phyloP scores from a whole-genome alignment of 1,284 basidiomycete genomes.

The Cryptococcus amylolentus region DNA sequence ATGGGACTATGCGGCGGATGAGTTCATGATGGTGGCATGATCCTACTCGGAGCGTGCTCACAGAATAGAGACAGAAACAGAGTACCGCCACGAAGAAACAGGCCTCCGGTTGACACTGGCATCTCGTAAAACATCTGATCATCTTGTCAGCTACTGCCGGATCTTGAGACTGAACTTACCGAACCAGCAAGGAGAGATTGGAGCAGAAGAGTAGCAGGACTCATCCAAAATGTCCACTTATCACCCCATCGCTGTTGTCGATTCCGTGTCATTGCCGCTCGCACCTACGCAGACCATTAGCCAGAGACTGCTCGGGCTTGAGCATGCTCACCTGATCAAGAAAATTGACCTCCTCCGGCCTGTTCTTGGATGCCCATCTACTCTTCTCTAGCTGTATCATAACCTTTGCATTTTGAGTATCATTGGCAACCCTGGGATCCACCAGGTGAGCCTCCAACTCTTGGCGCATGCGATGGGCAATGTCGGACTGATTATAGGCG shows the following conservation, averaged over 20 bases:
- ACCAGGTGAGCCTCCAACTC: constrained; percentile 33
- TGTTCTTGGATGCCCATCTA: constrained; percentile 20
- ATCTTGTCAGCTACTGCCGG: not conserved
- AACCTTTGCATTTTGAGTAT: constrained; percentile 15
- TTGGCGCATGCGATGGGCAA: constrained; percentile 26
- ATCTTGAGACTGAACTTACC: not conserved
- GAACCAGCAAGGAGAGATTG: constrained; percentile 59
- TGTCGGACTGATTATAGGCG: constrained; percentile 30
- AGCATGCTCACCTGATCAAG: constrained; percentile 19
- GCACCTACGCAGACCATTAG: constrained; percentile 10
- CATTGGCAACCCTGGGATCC: constrained; percentile 10
- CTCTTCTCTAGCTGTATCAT: constrained; percentile 25
- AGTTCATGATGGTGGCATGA: not conserved
- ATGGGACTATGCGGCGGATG: constrained; percentile 31
- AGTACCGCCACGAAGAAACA: constrained; percentile 77
- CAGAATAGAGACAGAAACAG: constrained; percentile 52
- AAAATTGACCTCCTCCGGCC: constrained; percentile 28
- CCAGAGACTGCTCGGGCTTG: not conserved
- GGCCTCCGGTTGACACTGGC: constrained; percentile 61
- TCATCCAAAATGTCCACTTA: constrained; percentile 37
- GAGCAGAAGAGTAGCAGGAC: constrained; percentile 35
- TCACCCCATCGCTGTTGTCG: constrained; percentile 45
- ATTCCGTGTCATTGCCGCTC: constrained; percentile 33
- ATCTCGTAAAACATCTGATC: constrained; percentile 61
- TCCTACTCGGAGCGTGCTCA: constrained; percentile 6